Evolutionary conservation across 345 rosid genomes (phyloP).

Genomic region (Adansonia digitata): DNA sequence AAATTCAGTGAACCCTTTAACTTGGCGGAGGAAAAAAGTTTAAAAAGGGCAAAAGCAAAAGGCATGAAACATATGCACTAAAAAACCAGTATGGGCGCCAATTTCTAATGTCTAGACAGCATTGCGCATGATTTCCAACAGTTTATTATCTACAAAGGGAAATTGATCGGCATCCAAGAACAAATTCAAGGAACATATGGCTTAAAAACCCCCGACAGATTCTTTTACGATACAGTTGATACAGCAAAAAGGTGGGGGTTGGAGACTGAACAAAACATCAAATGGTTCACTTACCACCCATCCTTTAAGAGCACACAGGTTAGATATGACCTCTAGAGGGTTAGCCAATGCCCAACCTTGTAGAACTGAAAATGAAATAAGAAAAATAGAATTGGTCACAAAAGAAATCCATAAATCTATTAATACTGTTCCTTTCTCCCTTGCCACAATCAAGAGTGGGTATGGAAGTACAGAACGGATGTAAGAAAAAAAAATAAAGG

Average conservation of each 20-base stretch:
- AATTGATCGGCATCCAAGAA: conserved; percentile 39
- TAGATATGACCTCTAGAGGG: conserved; percentile 34
- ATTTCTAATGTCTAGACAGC: conserved; percentile 30
- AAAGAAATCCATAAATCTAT: background rate
- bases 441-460: background rate
- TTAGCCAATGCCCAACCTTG: conserved; percentile 30
- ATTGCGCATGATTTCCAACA: conserved; percentile 36
- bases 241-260: conserved; percentile 28
- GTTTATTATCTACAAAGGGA: conserved; percentile 52
- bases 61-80: conserved; percentile 31
- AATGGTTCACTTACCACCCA: conserved; percentile 54
- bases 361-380: conserved; percentile 33
- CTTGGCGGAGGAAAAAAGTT: background rate
- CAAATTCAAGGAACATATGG: conserved; percentile 31
- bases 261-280: conserved; percentile 38
- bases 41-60: background rate
- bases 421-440: background rate
- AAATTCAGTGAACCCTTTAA: conserved; percentile 30
- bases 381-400: background rate
- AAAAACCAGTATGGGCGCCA: conserved; percentile 30
- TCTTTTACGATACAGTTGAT: conserved; percentile 26
- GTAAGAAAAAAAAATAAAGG: background rate
- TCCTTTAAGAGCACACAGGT: conserved; percentile 28
- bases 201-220: conserved; percentile 23
- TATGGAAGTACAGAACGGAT: background rate